These are phyloP conservation scores for Firmiana major DNA, from an alignment of 345 rosid genomes.

Conservation along the genomic window DNA sequence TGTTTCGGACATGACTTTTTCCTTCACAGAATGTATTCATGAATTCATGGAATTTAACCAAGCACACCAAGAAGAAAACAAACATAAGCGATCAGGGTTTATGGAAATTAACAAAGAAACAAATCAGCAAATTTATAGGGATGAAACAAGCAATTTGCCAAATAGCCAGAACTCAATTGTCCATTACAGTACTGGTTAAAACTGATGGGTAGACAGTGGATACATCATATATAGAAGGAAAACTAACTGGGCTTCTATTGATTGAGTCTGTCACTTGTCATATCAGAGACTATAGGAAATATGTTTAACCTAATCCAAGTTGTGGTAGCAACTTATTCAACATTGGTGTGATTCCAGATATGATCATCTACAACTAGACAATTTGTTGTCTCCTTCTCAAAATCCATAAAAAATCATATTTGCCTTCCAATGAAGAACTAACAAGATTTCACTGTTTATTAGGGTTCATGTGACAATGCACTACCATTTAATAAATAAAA, in stretches of 20 bases:
- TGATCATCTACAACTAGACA: neutral
- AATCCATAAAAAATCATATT: neutral
- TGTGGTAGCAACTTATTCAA: neutral
- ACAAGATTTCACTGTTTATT: slow-evolving; percentile 20
- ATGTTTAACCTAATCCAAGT: neutral
- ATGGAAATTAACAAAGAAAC: neutral
- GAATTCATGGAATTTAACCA: neutral
- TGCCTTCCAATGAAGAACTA: neutral
- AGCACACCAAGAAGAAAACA: neutral
- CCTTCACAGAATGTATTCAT: neutral
- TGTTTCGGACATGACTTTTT: neutral
- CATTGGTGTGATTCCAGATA: neutral
- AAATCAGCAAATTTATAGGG: neutral
- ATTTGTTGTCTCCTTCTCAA: neutral
- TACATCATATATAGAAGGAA: neutral
- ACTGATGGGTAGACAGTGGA: too few species aligned
- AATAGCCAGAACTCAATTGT: neutral
- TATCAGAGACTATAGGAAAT: neutral
- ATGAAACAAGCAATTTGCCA: neutral
- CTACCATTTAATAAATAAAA: slow-evolving; percentile 19
- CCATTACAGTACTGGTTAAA: neutral
- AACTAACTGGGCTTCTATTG: neutral
- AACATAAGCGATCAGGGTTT: neutral
- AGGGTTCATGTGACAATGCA: slow-evolving; percentile 28
- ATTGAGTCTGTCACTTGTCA: neutral